These are phyloP conservation scores for Entoloma clypeatum DNA, from an alignment of 1,284 basidiomycete species.

Conservation along the genomic window DNA sequence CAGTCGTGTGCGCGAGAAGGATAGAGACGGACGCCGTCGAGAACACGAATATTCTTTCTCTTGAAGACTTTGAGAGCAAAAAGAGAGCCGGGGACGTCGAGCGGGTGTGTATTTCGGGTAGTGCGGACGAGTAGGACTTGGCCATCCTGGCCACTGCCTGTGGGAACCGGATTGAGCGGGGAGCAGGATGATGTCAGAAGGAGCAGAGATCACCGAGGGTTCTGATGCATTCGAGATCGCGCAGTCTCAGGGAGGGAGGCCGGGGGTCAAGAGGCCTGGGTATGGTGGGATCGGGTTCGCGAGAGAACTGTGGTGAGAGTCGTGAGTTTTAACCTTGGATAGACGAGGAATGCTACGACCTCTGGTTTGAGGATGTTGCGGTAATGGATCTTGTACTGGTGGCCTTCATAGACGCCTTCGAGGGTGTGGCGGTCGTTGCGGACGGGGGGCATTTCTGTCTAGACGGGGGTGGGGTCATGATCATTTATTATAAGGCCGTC, in stretches of 20 bases:
- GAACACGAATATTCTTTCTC: slow-evolving; percentile 29
- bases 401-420: slow-evolving; percentile 5
- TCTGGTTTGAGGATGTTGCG: slow-evolving; percentile 5
- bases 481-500: too few relatives aligned
- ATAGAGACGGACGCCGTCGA: slow-evolving; percentile 10
- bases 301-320: slow-evolving; percentile 6
- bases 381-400: slow-evolving; percentile 12
- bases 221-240: slow-evolving; percentile 38
- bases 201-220: slow-evolving; percentile 32
- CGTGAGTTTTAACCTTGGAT: neutral
- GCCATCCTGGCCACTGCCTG: slow-evolving; percentile 39
- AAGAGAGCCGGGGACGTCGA: slow-evolving; percentile 28
- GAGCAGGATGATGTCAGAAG: neutral
- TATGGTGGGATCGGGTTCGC: slow-evolving; percentile 9
- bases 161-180: neutral
- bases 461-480: neutral
- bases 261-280: slow-evolving; percentile 27
- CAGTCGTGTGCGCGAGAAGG: neutral
- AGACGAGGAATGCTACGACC: neutral
- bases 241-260: slow-evolving; percentile 30
- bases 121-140: slow-evolving; percentile 40
- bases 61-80: slow-evolving; percentile 43
- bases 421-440: neutral
- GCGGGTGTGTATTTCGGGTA: slow-evolving; percentile 20
- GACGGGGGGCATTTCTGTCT: neutral